Percentiles rank a stretch among this genome's conserved stretches.
phyloP scores from a whole-genome alignment of 106 monocot genomes.

The Platanthera guangdongensis region DNA sequence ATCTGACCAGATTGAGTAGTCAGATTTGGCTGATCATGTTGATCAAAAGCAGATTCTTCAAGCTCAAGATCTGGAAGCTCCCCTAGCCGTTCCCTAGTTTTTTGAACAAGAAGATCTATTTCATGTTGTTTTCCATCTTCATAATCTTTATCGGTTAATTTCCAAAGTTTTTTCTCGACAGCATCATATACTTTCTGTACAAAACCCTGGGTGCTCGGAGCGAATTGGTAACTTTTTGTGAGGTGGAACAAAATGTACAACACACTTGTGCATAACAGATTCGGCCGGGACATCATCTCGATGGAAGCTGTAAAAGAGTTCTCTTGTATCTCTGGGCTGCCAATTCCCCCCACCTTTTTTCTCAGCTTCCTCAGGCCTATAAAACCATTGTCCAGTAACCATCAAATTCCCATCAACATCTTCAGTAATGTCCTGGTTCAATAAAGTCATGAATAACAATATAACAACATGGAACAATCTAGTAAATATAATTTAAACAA shows the following conservation, averaged over 20 bases:
- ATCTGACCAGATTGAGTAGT: constrained; percentile 13
- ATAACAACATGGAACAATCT: not conserved
- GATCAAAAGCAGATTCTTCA: constrained; percentile 31
- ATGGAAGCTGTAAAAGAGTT: constrained; percentile 94
- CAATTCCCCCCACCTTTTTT: constrained; percentile 83
- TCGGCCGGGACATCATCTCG: constrained; percentile 92
- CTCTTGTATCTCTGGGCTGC: constrained; percentile 64
- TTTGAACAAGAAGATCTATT: constrained; percentile 66
- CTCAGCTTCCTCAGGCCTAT: constrained; percentile 92
- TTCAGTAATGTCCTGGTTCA: constrained; percentile 18
- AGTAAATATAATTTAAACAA: not conserved
- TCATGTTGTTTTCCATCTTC: constrained; percentile 85
- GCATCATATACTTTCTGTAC: constrained; percentile 91
- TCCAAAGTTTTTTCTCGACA: constrained; percentile 73
- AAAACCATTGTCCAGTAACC: constrained; percentile 96
- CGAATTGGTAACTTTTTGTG: constrained; percentile 78
- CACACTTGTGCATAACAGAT: constrained; percentile 94
- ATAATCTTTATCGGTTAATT: constrained; percentile 91
- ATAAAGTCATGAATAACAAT: not conserved
- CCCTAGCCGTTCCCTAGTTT: constrained; percentile 67
- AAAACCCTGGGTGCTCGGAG: constrained; percentile 74
- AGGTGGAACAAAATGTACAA: constrained; percentile 91
- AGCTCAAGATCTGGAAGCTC: constrained; percentile 67
- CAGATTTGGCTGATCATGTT: constrained; percentile 7
- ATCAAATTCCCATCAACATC: constrained; percentile 47